A percentile compares a stretch with the other conserved stretches of the same genome.
Evolutionary conservation across 2,329 filamentous ascomycete species (phyloP).

Genomic region (Penicillium paneum): DNA sequence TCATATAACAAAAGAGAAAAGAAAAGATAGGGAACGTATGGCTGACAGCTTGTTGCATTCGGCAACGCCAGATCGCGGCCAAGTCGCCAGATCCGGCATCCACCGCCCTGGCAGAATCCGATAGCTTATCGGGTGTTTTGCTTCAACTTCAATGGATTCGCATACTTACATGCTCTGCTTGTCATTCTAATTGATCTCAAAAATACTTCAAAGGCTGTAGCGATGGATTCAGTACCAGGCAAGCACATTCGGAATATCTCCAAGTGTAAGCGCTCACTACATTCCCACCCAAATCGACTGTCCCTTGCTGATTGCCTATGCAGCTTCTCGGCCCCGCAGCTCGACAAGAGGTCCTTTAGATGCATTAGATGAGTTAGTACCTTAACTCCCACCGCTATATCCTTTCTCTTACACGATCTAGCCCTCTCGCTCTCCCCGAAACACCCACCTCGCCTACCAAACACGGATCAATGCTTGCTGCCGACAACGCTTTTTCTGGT

Average conservation of each 20-base stretch:
- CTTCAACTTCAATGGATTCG: background rate
- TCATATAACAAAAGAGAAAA: slow-evolving; percentile 8
- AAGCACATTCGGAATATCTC: slow-evolving; percentile 39
- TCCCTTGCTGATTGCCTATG: slow-evolving; percentile 14
- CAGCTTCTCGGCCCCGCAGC: slow-evolving; percentile 43
- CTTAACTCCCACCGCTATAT: background rate
- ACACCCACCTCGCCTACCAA: slow-evolving; percentile 18
- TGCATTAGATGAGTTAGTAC: slow-evolving; percentile 59
- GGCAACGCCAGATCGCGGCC: slow-evolving; percentile 23
- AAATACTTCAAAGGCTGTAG: background rate
- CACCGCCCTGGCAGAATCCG: slow-evolving; percentile 32
- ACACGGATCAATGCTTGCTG: slow-evolving; percentile 13
- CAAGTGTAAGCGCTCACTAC: slow-evolving; percentile 31
- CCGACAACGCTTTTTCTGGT: slow-evolving; percentile 21
- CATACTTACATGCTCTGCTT: background rate
- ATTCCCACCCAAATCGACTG: background rate
- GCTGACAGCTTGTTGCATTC: slow-evolving; percentile 24
- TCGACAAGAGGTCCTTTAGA: slow-evolving; percentile 77
- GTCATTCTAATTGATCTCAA: background rate
- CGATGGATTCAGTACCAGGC: background rate
- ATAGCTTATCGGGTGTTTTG: slow-evolving; percentile 25
- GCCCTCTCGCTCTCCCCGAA: slow-evolving; percentile 26
- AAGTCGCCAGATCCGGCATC: slow-evolving; percentile 28
- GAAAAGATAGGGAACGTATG: slow-evolving; percentile 25
- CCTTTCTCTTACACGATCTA: slow-evolving; percentile 9